phyloP scores from a whole-genome alignment of 2,329 filamentous ascomycete species.

The Fusarium brachygibbosum region DNA sequence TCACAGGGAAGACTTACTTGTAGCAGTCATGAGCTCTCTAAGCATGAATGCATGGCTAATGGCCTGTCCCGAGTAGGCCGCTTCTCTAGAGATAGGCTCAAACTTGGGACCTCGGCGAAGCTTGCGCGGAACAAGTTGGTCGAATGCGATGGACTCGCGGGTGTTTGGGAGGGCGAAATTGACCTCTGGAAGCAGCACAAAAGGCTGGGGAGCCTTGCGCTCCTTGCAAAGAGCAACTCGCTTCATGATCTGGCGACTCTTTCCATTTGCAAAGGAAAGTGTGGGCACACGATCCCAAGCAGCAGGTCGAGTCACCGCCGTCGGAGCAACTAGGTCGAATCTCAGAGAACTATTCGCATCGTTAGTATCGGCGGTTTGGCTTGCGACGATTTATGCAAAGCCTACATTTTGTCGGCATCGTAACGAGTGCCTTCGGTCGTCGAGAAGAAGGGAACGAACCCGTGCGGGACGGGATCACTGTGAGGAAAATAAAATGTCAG shows the following conservation, averaged over 20 bases:
- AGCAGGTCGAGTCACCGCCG: constrained; percentile 42
- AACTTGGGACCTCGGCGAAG: constrained; percentile 16
- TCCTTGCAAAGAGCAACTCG: constrained; percentile 44
- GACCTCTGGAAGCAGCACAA: constrained; percentile 1
- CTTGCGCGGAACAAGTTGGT: constrained; percentile 26
- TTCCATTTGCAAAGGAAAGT: constrained; percentile 44
- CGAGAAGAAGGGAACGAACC: constrained; percentile 50
- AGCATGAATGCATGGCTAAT: constrained; percentile 20
- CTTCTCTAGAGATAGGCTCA: constrained; percentile 1
- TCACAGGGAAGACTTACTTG: constrained; percentile 43
- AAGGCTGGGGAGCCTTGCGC: neutral
- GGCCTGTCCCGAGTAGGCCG: constrained; percentile 6
- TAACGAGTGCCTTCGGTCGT: constrained; percentile 20
- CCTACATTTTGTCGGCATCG: constrained; percentile 37
- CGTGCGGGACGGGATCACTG: constrained; percentile 43
- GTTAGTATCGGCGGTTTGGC: constrained; percentile 25
- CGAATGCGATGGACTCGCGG: constrained; percentile 19
- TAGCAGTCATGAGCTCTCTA: constrained; percentile 47
- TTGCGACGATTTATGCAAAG: constrained; percentile 7
- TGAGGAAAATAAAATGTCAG: constrained; percentile 30
- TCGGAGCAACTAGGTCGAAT: constrained; percentile 36
- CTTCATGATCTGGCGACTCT: constrained; percentile 52
- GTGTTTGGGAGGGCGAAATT: neutral
- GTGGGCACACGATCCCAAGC: constrained; percentile 53
- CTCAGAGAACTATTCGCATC: constrained; percentile 43